These are phyloP conservation scores for Mucor irregularis DNA, from an alignment of 371 early-diverging fungal species.

Conservation along the genomic window DNA sequence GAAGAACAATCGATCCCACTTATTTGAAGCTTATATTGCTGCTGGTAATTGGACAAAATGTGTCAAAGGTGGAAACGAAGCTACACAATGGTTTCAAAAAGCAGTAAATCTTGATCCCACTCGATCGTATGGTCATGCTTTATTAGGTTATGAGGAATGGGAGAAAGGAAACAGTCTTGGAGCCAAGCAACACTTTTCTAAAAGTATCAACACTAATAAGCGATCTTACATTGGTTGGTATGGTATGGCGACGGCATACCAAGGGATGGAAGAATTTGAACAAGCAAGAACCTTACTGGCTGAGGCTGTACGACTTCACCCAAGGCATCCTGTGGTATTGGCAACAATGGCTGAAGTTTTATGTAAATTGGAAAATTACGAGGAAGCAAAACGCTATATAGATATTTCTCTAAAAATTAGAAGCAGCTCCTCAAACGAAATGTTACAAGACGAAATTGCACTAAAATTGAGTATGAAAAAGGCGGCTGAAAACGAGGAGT, in stretches of 20 bases:
- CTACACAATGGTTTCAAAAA: slow-evolving; percentile 41
- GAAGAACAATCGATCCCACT: slow-evolving; percentile 35
- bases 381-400: slow-evolving; percentile 4
- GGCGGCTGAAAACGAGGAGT: too few relatives aligned
- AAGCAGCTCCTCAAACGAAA: not conserved
- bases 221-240: slow-evolving; percentile 32
- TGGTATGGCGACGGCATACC: slow-evolving; percentile 37
- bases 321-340: slow-evolving; percentile 33
- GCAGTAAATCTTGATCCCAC: slow-evolving; percentile 33
- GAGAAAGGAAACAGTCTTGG: slow-evolving; percentile 34
- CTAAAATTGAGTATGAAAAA: not conserved
- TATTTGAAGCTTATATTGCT: slow-evolving; percentile 42
- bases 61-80: slow-evolving; percentile 28
- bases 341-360: slow-evolving; percentile 36
- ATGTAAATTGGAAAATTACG: slow-evolving; percentile 7
- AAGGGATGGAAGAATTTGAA: slow-evolving; percentile 23
- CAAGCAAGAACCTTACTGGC: slow-evolving; percentile 27
- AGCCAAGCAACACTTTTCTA: slow-evolving; percentile 36
- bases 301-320: slow-evolving; percentile 39
- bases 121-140: slow-evolving; percentile 33
- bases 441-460: not conserved
- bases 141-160: slow-evolving; percentile 46
- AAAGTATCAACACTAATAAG: slow-evolving; percentile 32
- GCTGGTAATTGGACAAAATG: slow-evolving; percentile 48
- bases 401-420: slow-evolving; percentile 1